Evolutionary conservation across 495 filamentous ascomycete species (phyloP).

Genomic region (Geoglossum glabrum): DNA sequence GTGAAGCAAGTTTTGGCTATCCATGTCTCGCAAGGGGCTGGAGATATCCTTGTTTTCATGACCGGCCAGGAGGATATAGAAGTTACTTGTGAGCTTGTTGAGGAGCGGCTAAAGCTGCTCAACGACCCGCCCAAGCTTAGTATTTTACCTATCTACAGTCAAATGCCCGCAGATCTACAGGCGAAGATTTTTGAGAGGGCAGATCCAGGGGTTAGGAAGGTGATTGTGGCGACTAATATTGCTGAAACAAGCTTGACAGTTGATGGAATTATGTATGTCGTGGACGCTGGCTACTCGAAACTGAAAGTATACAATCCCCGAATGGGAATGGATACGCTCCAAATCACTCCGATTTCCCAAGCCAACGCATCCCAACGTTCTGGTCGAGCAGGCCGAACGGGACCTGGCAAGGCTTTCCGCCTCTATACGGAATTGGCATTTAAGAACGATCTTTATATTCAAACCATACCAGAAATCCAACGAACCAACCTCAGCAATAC

Average conservation of each 20-base stretch:
- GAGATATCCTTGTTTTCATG: conserved; percentile 98
- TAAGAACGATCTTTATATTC: conserved; percentile 90
- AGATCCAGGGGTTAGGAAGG: conserved; percentile 76
- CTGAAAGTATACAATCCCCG: conserved; percentile 96
- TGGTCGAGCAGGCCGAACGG: conserved; percentile 84
- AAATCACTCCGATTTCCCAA: conserved; percentile 95
- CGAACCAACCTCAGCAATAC: conserved; percentile 91
- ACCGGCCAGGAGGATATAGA: conserved; percentile 99
- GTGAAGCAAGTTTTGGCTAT: conserved; percentile 96
- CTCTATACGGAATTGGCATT: conserved; percentile 90
- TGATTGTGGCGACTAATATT: conserved; percentile 97
- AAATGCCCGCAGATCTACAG: conserved; percentile 96
- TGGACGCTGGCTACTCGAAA: conserved; percentile 90
- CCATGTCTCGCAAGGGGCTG: conserved; percentile 75
- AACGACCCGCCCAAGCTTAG: conserved; percentile 91
- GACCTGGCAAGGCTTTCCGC: conserved; percentile 87
- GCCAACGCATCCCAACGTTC: conserved; percentile 89
- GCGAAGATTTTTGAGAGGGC: conserved; percentile 94
- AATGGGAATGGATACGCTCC: conserved; percentile 98
- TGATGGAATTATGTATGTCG: conserved; percentile 98
- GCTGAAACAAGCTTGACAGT: conserved; percentile 96
- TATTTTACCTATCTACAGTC: conserved; percentile 95
- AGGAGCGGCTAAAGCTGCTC: conserved; percentile 70
- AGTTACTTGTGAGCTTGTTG: conserved; percentile 80
- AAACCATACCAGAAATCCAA: conserved; percentile 97